A percentile compares a stretch with the other conserved stretches of the same genome.
These are phyloP conservation scores for Dipodascopsis uninucleata DNA, from an alignment of 805 yeast genomes.

Conservation along the genomic window DNA sequence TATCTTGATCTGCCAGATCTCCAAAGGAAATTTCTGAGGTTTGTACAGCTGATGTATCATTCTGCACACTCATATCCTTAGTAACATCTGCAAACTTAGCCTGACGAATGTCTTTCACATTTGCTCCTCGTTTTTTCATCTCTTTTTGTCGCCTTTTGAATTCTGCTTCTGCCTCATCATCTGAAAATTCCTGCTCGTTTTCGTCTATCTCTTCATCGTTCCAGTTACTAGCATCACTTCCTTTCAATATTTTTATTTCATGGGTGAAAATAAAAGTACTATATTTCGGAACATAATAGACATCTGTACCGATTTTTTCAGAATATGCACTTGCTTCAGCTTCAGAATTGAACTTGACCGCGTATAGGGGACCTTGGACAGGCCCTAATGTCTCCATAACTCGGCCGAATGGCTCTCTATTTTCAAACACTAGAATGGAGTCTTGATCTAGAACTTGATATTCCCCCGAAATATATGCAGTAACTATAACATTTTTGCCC, in stretches of 20 bases:
- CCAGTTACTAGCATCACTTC: constrained; percentile 92
- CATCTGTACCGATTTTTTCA: constrained; percentile 51
- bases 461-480: constrained; percentile 77
- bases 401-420: constrained; percentile 66
- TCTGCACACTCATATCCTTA: background rate
- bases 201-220: constrained; percentile 92
- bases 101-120: constrained; percentile 23
- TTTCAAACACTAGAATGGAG: constrained; percentile 73
- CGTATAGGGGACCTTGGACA: constrained; percentile 72
- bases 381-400: constrained; percentile 79
- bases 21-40: constrained; percentile 12
- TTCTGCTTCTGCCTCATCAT: constrained; percentile 82
- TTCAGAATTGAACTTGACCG: constrained; percentile 61
- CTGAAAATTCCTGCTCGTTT: constrained; percentile 63
- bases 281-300: constrained; percentile 73
- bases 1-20: constrained; percentile 23
- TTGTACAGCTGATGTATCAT: constrained; percentile 1
- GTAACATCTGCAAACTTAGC: background rate
- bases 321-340: constrained; percentile 42
- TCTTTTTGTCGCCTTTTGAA: constrained; percentile 62
- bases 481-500: constrained; percentile 66
- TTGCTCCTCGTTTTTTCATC: constrained; percentile 48
- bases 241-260: constrained; percentile 63
- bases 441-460: constrained; percentile 70
- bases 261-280: constrained; percentile 78